Evolutionary conservation across 768 basidiomycete species (phyloP).

Genomic region (Lentinula lateritia): DNA sequence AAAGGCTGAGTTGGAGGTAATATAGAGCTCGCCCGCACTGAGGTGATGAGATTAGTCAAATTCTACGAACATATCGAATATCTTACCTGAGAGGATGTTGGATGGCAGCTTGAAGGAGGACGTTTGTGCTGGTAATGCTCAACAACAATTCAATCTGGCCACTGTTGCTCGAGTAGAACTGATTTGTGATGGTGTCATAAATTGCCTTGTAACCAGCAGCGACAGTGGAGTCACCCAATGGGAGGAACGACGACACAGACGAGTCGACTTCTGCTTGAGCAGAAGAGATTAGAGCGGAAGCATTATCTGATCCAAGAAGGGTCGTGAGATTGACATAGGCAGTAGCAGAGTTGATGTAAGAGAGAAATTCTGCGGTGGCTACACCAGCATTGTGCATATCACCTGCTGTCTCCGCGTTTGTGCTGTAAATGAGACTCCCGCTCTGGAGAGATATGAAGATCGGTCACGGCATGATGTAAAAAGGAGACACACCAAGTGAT

Average conservation of each 20-base stretch:
- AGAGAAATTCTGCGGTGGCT: slow-evolving; percentile 24
- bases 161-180: slow-evolving; percentile 31
- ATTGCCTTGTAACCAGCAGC: slow-evolving; percentile 52
- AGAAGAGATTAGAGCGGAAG: slow-evolving; percentile 19
- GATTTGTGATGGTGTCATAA: slow-evolving; percentile 37
- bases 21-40: slow-evolving; percentile 42
- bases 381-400: background rate
- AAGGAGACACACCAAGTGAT: slow-evolving; percentile 29
- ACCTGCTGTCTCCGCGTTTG: slow-evolving; percentile 32
- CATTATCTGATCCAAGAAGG: slow-evolving; percentile 28
- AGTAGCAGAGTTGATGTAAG: slow-evolving; percentile 48
- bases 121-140: slow-evolving; percentile 29
- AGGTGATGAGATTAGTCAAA: slow-evolving; percentile 14
- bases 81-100: slow-evolving; percentile 41
- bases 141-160: slow-evolving; percentile 56
- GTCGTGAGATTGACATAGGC: slow-evolving; percentile 42
- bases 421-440: slow-evolving; percentile 31
- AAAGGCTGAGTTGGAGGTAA: slow-evolving; percentile 45
- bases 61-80: background rate
- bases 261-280: slow-evolving; percentile 22
- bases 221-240: slow-evolving; percentile 38
- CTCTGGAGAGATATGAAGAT: slow-evolving; percentile 16
- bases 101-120: slow-evolving; percentile 52
- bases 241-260: slow-evolving; percentile 33
- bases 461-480: background rate